Percentiles rank a stretch among this genome's conserved stretches.
Conservation (phyloP, 345 rosid species). For the Carallia pectinifolia region DNA sequence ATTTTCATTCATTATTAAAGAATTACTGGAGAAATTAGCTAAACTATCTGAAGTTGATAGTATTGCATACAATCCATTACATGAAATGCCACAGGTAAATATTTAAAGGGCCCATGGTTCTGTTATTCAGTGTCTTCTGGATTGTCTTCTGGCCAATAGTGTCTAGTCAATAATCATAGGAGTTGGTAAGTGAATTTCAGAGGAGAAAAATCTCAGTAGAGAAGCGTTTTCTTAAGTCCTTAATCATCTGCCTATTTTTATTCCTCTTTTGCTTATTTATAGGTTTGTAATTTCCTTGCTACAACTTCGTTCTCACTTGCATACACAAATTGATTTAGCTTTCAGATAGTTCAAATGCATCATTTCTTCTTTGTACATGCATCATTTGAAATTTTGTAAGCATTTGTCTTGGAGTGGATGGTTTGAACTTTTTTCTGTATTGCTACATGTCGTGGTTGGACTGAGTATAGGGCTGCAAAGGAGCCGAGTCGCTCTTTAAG, state of each 20-base stretch:
- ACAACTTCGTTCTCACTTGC: too few relatives aligned
- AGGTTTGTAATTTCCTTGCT: too few relatives aligned
- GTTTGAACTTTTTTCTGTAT: conserved; percentile 2
- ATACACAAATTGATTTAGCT: too few relatives aligned
- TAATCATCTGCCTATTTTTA: conserved; percentile 32
- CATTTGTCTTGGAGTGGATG: background rate
- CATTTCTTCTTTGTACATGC: too few relatives aligned
- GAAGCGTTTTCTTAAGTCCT: conserved; percentile 75
- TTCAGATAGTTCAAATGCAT: too few relatives aligned
- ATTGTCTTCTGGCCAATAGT: too few relatives aligned
- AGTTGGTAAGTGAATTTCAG: conserved; percentile 62
- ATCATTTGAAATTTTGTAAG: background rate
- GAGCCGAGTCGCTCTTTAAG: too few relatives aligned
- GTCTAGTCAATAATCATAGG: conserved; percentile 22
- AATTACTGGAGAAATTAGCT: conserved; percentile 68
- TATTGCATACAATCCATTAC: too few relatives aligned
- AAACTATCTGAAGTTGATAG: conserved; percentile 32
- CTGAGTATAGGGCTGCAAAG: background rate
- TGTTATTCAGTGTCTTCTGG: too few relatives aligned
- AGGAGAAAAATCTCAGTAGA: conserved; percentile 52
- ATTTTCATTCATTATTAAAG: conserved; percentile 34
- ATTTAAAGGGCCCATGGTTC: too few relatives aligned
- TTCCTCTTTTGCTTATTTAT: too few relatives aligned
- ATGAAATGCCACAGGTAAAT: too few relatives aligned
- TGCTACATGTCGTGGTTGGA: conserved; percentile 54